These are phyloP conservation scores for Nematocida sp. DNA, from an alignment of 371 early-diverging fungal species.

Conservation along the genomic window DNA sequence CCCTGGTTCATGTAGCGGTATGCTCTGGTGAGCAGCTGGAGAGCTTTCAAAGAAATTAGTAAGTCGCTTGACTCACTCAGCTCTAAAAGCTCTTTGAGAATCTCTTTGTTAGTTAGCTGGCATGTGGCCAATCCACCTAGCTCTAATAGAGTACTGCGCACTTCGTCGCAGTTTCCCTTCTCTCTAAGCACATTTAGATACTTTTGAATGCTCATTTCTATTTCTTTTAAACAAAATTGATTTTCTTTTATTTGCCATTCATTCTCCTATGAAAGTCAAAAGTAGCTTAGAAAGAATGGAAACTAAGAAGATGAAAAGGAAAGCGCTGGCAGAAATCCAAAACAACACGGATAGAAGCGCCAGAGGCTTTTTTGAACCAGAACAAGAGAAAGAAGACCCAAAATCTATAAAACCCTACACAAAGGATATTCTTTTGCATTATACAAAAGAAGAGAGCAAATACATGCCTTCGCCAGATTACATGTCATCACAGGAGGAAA, in stretches of 20 bases:
- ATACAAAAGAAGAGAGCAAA: conserved; percentile 23
- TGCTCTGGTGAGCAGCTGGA: conserved; percentile 57
- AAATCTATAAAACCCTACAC: conserved; percentile 59
- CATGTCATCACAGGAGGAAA: conserved; percentile 77
- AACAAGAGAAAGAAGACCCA: conserved; percentile 26
- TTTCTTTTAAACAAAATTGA: conserved; percentile 55
- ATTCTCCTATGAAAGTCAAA: conserved; percentile 57
- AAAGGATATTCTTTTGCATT: conserved; percentile 46
- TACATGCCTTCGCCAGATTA: conserved; percentile 71
- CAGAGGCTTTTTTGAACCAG: background rate
- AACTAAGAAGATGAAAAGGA: conserved; percentile 28
- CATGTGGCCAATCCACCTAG: conserved; percentile 19
- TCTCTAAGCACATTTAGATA: conserved; percentile 50
- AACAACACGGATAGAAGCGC: background rate
- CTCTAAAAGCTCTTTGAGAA: conserved; percentile 52
- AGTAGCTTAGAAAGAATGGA: conserved; percentile 48
- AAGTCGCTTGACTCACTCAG: conserved; percentile 51
- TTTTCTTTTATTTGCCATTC: conserved; percentile 59
- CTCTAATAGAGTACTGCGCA: conserved; percentile 33
- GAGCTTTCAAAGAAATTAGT: conserved; percentile 61
- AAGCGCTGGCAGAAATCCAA: conserved; percentile 17
- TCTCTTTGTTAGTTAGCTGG: conserved; percentile 28
- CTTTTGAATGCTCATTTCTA: conserved; percentile 24
- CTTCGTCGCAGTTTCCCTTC: conserved; percentile 14
- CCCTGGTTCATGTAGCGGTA: conserved; percentile 51